Evolutionary conservation across 306 rosid genomes (phyloP), one percentile per base, ranked within the genome.

Genomic region (Sophora flavescens): DNA sequence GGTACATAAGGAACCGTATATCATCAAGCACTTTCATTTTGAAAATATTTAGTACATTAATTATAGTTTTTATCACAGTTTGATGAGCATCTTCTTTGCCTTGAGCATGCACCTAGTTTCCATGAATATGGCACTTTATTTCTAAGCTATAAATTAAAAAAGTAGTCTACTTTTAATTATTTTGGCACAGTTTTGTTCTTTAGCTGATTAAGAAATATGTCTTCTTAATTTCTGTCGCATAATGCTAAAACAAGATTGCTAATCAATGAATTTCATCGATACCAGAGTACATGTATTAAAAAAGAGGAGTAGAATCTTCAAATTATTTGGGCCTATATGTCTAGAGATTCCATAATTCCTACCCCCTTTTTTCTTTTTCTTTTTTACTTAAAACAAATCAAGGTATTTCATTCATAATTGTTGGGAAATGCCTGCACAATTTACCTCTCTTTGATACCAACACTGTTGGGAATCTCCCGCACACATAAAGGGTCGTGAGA

Each of bases 341-440:
- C 50, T 36, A 26, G 62, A 76, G 75, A 76, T 76, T 79, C 84
- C 67, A 82, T 72, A 82, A 77, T 79, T 82, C 63, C 48, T 53
- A 42, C 32, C 63, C 36, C 50, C 68, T 77, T 51, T 6, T 50
- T 51, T n/a, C n/a, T n/a, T n/a, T n/a, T n/a, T n/a, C n/a, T n/a
- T n/a, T n/a, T n/a, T n/a, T n/a, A n/a, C n/a, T n/a, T n/a, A n/a
- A n/a, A n/a, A n/a, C n/a, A n/a, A n/a, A n/a, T n/a, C n/a, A n/a
- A n/a, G n/a, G n/a, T n/a, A n/a, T n/a, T n/a, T n/a, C n/a, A n/a
- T n/a, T n/a, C n/a, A n/a, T n/a, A n/a, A n/a, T n/a, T n/a, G n/a
- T n/a, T n/a, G n/a, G n/a, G n/a, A n/a, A n/a, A n/a, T n/a, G n/a
- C n/a, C n/a, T n/a, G n/a, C n/a, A n/a, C n/a, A n/a, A n/a, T n/a